These are phyloP conservation scores for Ustilago sp. DNA, from an alignment of 1,284 basidiomycete species.

Conservation along the genomic window DNA sequence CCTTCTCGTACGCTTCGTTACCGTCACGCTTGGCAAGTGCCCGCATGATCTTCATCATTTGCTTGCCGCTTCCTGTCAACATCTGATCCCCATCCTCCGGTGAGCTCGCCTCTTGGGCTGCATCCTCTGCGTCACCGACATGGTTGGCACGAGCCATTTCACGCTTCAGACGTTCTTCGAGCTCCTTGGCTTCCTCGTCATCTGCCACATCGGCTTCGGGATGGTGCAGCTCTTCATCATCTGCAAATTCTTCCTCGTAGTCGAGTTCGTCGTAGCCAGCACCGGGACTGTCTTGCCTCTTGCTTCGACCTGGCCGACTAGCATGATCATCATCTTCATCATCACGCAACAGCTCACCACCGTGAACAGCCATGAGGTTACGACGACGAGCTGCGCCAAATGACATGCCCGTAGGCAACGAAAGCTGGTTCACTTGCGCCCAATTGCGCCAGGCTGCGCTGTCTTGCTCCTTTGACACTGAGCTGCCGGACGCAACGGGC, in stretches of 20 bases:
- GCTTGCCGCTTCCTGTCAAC: conserved; percentile 65
- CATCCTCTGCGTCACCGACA: conserved; percentile 56
- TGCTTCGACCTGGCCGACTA: conserved; percentile 23
- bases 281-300: conserved; percentile 42
- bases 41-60: conserved; percentile 69
- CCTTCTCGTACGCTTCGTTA: conserved; percentile 65
- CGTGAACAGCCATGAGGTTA: conserved; percentile 54
- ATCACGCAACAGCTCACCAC: conserved; percentile 49
- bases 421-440: conserved; percentile 44
- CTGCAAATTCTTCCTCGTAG: conserved; percentile 67
- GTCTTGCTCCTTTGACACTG: conserved; percentile 40
- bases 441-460: conserved; percentile 44
- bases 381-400: conserved; percentile 49
- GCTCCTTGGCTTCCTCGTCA: conserved; percentile 65
- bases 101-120: conserved; percentile 42
- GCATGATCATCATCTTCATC: conserved; percentile 49
- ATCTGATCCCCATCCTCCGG: conserved; percentile 58
- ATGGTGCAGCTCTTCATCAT: conserved; percentile 64
- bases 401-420: conserved; percentile 50
- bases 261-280: conserved; percentile 65
- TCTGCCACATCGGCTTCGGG: conserved; percentile 54
- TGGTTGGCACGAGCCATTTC: conserved; percentile 68
- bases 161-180: conserved; percentile 66
- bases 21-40: conserved; percentile 65
- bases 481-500: conserved; percentile 24